Evolutionary conservation across 306 rosid genomes (phyloP).

Genomic region (Luffa acutangula): DNA sequence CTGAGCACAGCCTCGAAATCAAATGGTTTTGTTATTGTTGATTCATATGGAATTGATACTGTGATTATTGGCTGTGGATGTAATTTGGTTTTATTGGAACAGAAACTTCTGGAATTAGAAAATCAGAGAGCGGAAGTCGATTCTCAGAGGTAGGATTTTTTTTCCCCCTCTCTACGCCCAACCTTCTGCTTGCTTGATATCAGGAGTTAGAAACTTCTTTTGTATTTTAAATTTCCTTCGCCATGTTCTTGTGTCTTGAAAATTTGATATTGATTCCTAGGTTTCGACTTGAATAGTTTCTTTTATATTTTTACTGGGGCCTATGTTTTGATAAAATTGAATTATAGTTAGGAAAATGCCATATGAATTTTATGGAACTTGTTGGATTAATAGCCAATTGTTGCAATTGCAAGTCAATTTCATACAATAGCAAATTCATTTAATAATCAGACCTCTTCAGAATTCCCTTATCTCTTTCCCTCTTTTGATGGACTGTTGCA

Average conservation of each 20-base stretch:
- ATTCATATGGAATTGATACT: background rate
- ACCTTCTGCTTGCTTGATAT: background rate
- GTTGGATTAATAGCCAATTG: background rate
- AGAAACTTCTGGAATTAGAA: constrained; percentile 44
- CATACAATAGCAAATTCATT: background rate
- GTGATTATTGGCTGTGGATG: background rate
- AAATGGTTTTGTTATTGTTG: constrained; percentile 29
- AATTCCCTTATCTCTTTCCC: background rate
- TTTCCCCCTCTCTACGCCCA: background rate
- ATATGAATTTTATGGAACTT: background rate
- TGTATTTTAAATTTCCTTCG: background rate
- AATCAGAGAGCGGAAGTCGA: constrained; percentile 60
- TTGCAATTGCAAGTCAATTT: background rate
- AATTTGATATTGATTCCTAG: background rate
- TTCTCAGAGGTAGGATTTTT: constrained; percentile 44
- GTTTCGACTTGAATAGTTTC: background rate
- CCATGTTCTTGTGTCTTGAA: background rate
- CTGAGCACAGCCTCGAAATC: constrained; percentile 31
- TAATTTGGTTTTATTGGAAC: constrained; percentile 8
- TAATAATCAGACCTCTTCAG: background rate
- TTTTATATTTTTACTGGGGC: background rate
- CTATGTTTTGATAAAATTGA: background rate
- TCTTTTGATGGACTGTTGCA: background rate
- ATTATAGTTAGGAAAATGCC: background rate
- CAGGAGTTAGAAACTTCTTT: background rate